These are phyloP conservation scores for Lachnellula cervina DNA, from an alignment of 2,329 filamentous ascomycete species.

Conservation along the genomic window DNA sequence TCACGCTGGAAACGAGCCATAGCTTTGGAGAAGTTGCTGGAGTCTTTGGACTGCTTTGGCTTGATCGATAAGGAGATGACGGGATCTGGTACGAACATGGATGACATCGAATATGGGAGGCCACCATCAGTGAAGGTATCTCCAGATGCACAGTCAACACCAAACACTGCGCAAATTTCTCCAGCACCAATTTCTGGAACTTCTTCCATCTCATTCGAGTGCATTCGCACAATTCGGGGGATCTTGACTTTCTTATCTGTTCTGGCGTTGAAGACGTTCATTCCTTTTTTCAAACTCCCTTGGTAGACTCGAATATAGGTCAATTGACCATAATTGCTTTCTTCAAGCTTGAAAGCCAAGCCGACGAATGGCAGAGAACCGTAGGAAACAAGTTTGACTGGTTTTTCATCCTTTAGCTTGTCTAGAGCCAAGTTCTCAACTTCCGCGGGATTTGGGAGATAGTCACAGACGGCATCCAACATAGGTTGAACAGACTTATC, in stretches of 20 bases:
- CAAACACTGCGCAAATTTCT: slow-evolving; percentile 98
- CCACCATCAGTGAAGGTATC: slow-evolving; percentile 96
- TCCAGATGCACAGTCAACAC: slow-evolving; percentile 93
- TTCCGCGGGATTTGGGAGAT: slow-evolving; percentile 85
- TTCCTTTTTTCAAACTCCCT: slow-evolving; percentile 80
- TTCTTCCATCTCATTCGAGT: slow-evolving; percentile 99
- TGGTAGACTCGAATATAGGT: slow-evolving; percentile 99
- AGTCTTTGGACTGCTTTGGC: slow-evolving; percentile 88
- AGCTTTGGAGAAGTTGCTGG: slow-evolving; percentile 93
- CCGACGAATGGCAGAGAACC: slow-evolving; percentile 92
- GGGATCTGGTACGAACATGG: slow-evolving; percentile 96
- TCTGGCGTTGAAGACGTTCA: slow-evolving; percentile 88
- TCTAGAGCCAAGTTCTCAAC: slow-evolving; percentile 88
- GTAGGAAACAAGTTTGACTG: slow-evolving; percentile 86
- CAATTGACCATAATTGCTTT: slow-evolving; percentile 96
- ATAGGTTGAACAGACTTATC: slow-evolving; percentile 95
- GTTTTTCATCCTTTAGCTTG: slow-evolving; percentile 68
- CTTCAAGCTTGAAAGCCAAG: slow-evolving; percentile 96
- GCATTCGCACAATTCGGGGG: slow-evolving; percentile 97
- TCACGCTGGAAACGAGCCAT: slow-evolving; percentile 99
- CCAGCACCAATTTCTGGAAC: slow-evolving; percentile 87
- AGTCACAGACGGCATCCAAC: slow-evolving; percentile 94
- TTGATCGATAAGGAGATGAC: slow-evolving; percentile 98
- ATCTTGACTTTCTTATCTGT: slow-evolving; percentile 95
- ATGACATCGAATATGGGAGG: slow-evolving; percentile 91